phyloP scores from a whole-genome alignment of 306 rosid genomes.

The Sindora glabra region DNA sequence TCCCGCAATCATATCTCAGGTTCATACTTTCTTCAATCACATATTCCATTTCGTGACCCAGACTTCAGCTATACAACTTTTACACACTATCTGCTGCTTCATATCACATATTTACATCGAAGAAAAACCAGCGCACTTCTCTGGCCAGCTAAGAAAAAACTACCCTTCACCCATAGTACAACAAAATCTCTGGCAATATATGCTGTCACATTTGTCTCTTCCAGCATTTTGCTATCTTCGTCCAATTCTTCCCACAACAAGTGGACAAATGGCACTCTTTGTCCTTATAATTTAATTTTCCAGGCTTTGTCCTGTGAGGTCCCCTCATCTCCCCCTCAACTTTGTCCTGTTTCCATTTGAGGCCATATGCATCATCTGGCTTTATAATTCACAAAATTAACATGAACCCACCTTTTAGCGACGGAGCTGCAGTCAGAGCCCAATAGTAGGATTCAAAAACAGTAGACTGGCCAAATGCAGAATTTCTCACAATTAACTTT shows the following conservation, averaged over 20 bases:
- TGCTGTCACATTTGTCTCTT: conserved; percentile 14
- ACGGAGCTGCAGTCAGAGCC: conserved; percentile 27
- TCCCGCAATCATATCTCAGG: conserved; percentile 21
- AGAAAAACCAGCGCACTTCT: conserved; percentile 21
- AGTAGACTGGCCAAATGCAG: conserved; percentile 35
- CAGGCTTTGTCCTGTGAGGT: too few species aligned
- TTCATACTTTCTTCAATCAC: conserved; percentile 17
- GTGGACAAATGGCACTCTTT: too few species aligned
- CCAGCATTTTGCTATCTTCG: conserved; percentile 16
- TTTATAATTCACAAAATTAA: conserved; percentile 18
- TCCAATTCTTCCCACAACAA: too few species aligned
- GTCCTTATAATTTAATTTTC: too few species aligned
- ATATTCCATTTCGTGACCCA: conserved; percentile 33
- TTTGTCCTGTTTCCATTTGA: conserved; percentile 23
- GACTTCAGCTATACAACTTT: conserved; percentile 54
- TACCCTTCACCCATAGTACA: conserved; percentile 32
- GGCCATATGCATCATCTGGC: conserved; percentile 47
- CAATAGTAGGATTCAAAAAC: conserved; percentile 30
- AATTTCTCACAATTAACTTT: conserved; percentile 28
- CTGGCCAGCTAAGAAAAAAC: too few species aligned
- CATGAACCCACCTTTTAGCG: conserved; percentile 15
- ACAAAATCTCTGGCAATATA: conserved; percentile 16
- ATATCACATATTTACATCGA: conserved; percentile 57
- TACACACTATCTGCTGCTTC: conserved; percentile 44
- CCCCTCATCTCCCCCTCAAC: conserved; percentile 22